Evolutionary conservation across 192 early-diverging fungal species (phyloP).

Genomic region (Gonapodya sp.): DNA sequence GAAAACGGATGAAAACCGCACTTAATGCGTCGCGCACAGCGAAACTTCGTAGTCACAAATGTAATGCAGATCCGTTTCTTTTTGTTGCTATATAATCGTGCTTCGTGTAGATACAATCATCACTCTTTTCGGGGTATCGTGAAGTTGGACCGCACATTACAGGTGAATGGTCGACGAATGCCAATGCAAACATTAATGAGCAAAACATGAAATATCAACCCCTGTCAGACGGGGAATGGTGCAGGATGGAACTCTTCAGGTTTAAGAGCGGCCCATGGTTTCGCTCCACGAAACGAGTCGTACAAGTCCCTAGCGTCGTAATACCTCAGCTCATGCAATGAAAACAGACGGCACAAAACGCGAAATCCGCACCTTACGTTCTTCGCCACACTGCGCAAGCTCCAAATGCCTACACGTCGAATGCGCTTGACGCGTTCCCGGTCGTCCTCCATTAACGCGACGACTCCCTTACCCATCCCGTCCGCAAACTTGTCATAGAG

Average conservation of each 20-base stretch:
- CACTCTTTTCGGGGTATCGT: neutral
- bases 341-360: neutral
- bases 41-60: neutral
- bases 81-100: neutral
- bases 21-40: neutral
- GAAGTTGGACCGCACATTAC: neutral
- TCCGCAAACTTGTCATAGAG: conserved; percentile 64
- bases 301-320: neutral
- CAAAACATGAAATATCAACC: neutral
- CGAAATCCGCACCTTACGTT: neutral
- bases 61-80: neutral
- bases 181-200: neutral
- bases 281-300: neutral
- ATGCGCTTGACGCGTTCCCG: conserved; percentile 70
- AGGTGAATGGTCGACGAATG: neutral
- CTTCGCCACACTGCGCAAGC: conserved; percentile 57
- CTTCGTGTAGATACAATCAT: neutral
- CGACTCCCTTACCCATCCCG: conserved; percentile 74
- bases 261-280: neutral
- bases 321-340: neutral
- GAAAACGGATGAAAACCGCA: no score
- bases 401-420: conserved; percentile 84
- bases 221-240: neutral
- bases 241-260: neutral
- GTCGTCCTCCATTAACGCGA: conserved; percentile 65